Evolutionary conservation across 306 rosid species (phyloP).

Genomic region (Trichosanthes cucumerina): DNA sequence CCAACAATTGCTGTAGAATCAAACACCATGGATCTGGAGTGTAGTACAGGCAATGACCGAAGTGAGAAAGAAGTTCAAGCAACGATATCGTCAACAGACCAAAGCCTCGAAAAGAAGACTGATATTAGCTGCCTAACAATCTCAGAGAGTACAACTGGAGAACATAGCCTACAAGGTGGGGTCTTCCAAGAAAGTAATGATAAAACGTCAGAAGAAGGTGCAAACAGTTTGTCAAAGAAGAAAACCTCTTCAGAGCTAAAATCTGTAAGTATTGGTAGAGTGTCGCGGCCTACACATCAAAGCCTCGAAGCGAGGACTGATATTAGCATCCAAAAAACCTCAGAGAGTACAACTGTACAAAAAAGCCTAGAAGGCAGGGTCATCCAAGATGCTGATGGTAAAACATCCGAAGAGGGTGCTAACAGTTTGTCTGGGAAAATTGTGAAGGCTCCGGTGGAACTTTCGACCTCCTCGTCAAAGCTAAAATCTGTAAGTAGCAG

Average conservation of each 20-base stretch:
- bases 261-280: background rate
- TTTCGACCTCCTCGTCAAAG: background rate
- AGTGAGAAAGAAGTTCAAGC: slow-evolving; percentile 1
- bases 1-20: slow-evolving; percentile 2
- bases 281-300: background rate
- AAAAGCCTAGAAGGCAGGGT: background rate
- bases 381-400: background rate
- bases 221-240: background rate
- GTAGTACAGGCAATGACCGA: background rate
- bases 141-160: background rate
- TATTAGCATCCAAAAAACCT: background rate
- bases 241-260: background rate
- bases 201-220: background rate
- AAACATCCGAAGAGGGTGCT: background rate
- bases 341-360: background rate
- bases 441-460: background rate
- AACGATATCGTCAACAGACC: background rate
- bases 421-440: too few species aligned
- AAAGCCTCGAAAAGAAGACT: background rate
- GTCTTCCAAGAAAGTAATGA: background rate
- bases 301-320: background rate
- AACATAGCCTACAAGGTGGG: background rate
- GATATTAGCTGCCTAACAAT: background rate
- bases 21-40: background rate
- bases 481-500: background rate